Base-by-base conservation (phyloP, 2,329 filamentous ascomycete species). In the Triangularia verruculosa region DNA sequence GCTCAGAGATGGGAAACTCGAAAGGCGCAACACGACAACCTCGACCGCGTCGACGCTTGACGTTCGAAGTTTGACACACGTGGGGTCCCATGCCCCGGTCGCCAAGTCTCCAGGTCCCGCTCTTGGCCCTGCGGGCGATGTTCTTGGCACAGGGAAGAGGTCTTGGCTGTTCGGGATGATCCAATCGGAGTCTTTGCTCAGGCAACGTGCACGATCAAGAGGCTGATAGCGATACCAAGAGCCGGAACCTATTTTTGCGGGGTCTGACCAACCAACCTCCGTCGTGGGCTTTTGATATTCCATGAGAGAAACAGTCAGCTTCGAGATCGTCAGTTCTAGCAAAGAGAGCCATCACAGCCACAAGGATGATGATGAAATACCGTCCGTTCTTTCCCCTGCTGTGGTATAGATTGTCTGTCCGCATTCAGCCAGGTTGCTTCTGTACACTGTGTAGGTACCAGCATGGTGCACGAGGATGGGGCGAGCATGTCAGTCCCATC, bases 41-140 rank as follows among this genome's bases (percentile, higher is more conserved):
- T 22, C 24, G 22, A 5, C 22, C 17, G 32, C 34, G 30, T 58
- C 17, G 39, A 59, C 57, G 57, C n/a, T 52, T 59, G 57, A 32
- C 57, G 57, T 59, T 52, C 22, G 17, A 47, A 11, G 24, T 59
- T 59, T 51, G 57, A 59, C 57, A 59, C 57, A 59, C 57, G 57
- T 59, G 57, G 57, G 39, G 34, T 52, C 9, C 13, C 13, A 28
- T 30, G 22, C 39, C 57, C 57, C 34, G 39, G 57, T 22, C 24
- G 57, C 57, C 57, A 52, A 59, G 57, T 39, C 24, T 22, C 9
- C 15, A 59, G 39, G 13, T 20, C 24, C 13, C 15, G 34, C 17
- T 43, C 47, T 59, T 39, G 57, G 34, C 24, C 11, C 39, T 39
- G 57, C 25, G 17, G 28, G 24, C 24, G 9, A 34, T 30, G 39